Base-by-base conservation (phyloP, 164 flowering plant genomes). In the Umbellularia californica region DNA sequence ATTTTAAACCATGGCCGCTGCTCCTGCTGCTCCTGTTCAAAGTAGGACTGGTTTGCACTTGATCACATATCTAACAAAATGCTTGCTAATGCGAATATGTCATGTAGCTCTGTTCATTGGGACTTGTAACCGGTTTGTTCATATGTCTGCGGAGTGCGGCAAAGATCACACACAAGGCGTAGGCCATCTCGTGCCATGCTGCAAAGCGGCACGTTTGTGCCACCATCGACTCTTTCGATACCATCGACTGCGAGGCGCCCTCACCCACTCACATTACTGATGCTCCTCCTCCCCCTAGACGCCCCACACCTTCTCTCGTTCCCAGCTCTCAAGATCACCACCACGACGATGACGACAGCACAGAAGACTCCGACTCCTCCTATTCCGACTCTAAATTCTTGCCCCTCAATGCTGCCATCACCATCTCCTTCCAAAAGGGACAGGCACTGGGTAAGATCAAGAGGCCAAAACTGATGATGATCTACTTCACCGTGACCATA, bases 191-290 rank as follows among this genome's bases (percentile, higher is more conserved):
- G 0, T 78, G 87, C 77, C 88, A 89, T 13, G 97, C 98, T 22
- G 85, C 97, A 22, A 93, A 88, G 81, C 93, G 97, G 98, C 97
- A 95, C 55, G 87, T 88, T 0, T 91, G 95, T 77, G 94, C 97
- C 0, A 95, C 98, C 20, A 74, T 91, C 19, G 90, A 91, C 30
- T 84, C 92, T 0, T 88, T 88, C 58, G 97, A 90, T 2, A 47
- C 64, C 11, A 65, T 71, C 9, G 91, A 90, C 0, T 75, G 81
- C 9, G 98, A 90, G 79, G 85, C 90, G 2, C 93, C 91, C 9
- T 5, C 47, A 35, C 47, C 47, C 47, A 35, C 47, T 35, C 47
- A 7, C 10, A 65, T 65, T 19, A 19, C 22, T 14, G 13, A 27
- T 12, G 35, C 33, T 12, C 24, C 17, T 41, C 25, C 67, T 3